Base-by-base conservation (phyloP, 352 stramenopile genomes). In the Hyaloperonospora arabidopsidis region DNA sequence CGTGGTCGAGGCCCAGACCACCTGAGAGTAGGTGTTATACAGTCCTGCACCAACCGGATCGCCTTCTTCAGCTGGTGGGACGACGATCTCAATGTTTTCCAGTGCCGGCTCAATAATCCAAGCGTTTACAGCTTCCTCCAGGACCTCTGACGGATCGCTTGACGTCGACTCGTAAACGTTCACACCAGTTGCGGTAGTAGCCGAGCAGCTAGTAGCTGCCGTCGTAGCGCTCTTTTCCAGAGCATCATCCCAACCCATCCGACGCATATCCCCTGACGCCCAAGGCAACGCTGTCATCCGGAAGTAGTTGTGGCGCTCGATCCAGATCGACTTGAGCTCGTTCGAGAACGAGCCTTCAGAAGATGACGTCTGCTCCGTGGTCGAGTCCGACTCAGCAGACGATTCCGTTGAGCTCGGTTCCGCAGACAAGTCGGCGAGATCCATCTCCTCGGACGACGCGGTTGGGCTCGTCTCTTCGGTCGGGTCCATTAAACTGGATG, bases 301-400 rank as follows among this genome's bases (percentile, higher is more conserved):
- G 65, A 89, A 89, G 59, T 73, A 89, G 63, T 86, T 85, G 68
- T 85, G 74, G 28, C 76, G 76, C 57, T 88, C 77, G 45, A 88
- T 68, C 75, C 75, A 86, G 21, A 88, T 70, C 49, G 74, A 64
- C 50, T 87, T 73, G 32, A 80, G 68, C 10, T 63, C 59, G n/a
- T 63, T 40, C 8, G 55, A 55, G 49, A 72, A 72, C 40, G 8
- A 55, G 15, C 53, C 56, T 36, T 59, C 55, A 15, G 67, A 65
- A 15, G 67, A 65, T 4, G 55, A 15, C n/a, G 40, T 48, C 43
- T 64, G 49, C 45, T 64, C 49, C 4, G 29, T 56, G 18, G 44
- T 23, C 29, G 14, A 21, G 43, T 14, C 45, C 45, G 25, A 32
- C 25, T 32, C 8, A 8, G 25, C 25, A 8, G 25, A 32, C 25